A percentile compares a stretch with the other conserved stretches of the same genome.
Conservation (phyloP, 2,329 filamentous ascomycete genomes). For the Tolypocladium amazonense region DNA sequence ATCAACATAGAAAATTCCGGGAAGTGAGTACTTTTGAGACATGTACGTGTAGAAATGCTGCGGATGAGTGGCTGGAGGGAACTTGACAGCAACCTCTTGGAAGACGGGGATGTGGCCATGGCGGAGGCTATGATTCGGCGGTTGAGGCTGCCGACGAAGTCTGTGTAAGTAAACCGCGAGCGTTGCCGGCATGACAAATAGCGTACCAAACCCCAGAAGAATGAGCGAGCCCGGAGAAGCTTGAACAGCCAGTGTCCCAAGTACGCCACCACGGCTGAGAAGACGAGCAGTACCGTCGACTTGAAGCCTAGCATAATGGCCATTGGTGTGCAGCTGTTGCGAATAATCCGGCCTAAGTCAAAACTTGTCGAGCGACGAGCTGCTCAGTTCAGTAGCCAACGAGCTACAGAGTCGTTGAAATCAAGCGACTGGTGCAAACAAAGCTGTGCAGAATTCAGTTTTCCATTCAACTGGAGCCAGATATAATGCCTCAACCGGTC, state of each 20-base stretch:
- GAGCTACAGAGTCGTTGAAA: neutral
- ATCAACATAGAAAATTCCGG: conserved; percentile 14
- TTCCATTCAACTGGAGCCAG: neutral
- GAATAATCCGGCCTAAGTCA: neutral
- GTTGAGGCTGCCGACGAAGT: neutral
- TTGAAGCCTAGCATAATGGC: neutral
- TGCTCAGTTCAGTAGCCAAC: neutral
- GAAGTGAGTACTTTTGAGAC: conserved; percentile 10
- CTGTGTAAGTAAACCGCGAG: neutral
- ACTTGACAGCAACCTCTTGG: neutral
- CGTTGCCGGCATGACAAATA: neutral
- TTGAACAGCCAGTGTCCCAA: neutral
- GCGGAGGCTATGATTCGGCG: neutral
- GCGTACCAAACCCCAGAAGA: neutral
- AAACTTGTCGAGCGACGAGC: neutral
- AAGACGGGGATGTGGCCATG: neutral
- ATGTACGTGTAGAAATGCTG: conserved; percentile 11
- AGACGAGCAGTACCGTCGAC: neutral
- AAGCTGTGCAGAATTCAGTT: neutral
- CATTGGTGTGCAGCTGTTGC: neutral
- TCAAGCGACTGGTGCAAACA: neutral
- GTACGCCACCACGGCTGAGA: neutral
- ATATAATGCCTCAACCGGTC: neutral
- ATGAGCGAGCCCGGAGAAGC: neutral
- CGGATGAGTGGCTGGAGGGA: conserved; percentile 11